Evolutionary conservation across 2,329 filamentous ascomycete genomes (phyloP), one percentile per base, ranked within the genome.

Genomic region (Septoria petroselini): DNA sequence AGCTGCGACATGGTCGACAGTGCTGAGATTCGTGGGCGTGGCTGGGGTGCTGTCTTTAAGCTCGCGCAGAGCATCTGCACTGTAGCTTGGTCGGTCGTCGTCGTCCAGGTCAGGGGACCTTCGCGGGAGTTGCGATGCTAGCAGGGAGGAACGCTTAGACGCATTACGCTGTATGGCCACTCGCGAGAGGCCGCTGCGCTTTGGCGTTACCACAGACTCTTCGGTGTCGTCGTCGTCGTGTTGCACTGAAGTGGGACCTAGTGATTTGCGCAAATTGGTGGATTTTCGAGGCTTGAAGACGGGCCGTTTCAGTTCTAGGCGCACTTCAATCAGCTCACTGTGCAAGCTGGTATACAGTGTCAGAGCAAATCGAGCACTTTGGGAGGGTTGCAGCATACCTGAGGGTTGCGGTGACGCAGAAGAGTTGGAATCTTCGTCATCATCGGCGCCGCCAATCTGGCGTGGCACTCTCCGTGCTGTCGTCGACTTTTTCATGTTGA

Each of bases 11-110:
- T 69, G 70, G 25, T 73, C 70, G 23, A 55, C 57, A 7, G 55
- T 56, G 14, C 53, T 72, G 1, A 84, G 63, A 51, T 87, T 79
- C 55, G 81, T 84, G 0, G 90, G 91, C 0, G 87, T 91, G 18
- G 84, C 88, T 0, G 89, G 90, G 0, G 91, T 96, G 9, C 88
- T 90, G 52, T 83, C 86, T 55, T 89, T 88, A 11, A 98, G 76
- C 66, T 95, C 88, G 27, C 87, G 83, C 15, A 98, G 76, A 58
- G 91, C 88, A 60, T 94, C 88, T 63, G 86, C 87, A 72, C 80
- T 94, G 67, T 98, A 97, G 51, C 74, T 85, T 0, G 89, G 90
- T 30, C 85, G 76, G 43, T 84, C 84, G 12, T 85, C 82, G 11
- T 87, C 83, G 11, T 64, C 58, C 17, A 17, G 21, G 30, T 82